Evolutionary conservation across 805 yeast genomes (phyloP), one percentile per base, ranked within the genome.

Genomic region (Metschnikowia arizonensis): DNA sequence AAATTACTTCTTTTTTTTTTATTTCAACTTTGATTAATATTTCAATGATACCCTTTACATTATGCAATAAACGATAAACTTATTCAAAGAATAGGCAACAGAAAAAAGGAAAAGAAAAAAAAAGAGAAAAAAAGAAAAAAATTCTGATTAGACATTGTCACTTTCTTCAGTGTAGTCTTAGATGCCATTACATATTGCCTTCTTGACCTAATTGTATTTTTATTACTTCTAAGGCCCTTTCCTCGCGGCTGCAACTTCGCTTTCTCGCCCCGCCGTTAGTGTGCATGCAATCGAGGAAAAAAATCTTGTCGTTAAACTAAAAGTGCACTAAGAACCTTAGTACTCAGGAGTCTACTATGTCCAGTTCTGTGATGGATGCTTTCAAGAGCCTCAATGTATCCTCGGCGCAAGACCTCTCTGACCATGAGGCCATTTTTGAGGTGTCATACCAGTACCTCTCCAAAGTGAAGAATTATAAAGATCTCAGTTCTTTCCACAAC

Each of bases 371-470:
- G 40, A 55, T 65, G 12, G 69, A 67, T 31, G 73, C 76, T 24
- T 71, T 70, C 59, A 69, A 68, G 51, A 54, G 59, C 49, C 62
- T 71, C 53, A 61, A 66, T 40, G 68, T 70, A 33, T 54, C 66
- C 9, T 30, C 55, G 1, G 54, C 56, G 3, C 55, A 58, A 11
- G 61, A 59, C 18, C 44, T 44, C 3, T 40, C 50, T 12, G 72
- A 68, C 40, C 73, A 70, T 53, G 68, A 65, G 44, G 53, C 61
- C 29, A 60, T 71, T 10, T 71, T 55, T 46, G 64, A 65, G 19
- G 65, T 71, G 5, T 68, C 74, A 15, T 69, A 66, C 50, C 72
- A 69, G 38, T 71, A 69, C 50, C 58, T 71, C 45, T 56, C 72
- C 28, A 67, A 68, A 18, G 63, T 68, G 38, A 68, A 68, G 44